These are phyloP conservation scores for Coniochaeta sp. DNA, from an alignment of 2,329 filamentous ascomycete genomes.

Conservation along the genomic window DNA sequence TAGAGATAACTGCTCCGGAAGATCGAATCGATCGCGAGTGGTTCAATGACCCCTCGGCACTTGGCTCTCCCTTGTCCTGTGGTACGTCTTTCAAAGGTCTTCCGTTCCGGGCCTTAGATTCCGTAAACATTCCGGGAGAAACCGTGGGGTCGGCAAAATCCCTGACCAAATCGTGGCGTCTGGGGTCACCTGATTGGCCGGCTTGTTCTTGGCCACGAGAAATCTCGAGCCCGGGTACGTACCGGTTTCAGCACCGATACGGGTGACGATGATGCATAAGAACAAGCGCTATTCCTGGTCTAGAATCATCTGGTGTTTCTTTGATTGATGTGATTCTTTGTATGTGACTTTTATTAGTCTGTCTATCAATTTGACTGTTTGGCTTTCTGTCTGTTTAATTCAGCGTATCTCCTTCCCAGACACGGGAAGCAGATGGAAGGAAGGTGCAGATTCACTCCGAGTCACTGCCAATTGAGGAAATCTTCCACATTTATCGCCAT, in stretches of 20 bases:
- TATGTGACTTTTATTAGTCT: neutral
- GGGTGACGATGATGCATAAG: conserved; percentile 1
- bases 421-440: neutral
- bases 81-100: neutral
- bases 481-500: neutral
- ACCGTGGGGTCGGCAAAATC: neutral
- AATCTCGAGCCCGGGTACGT: neutral
- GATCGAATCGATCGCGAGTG: no score
- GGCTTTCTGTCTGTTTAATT: neutral
- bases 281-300: neutral
- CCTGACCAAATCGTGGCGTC: neutral
- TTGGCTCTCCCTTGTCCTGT: neutral
- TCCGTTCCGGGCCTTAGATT: neutral
- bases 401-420: conserved; percentile 6
- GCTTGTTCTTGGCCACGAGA: neutral
- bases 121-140: neutral
- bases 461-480: neutral
- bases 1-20: no score
- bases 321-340: neutral
- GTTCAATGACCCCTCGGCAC: neutral
- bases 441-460: neutral
- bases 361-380: neutral
- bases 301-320: neutral
- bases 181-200: neutral
- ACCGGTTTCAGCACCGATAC: neutral